Percentiles rank a stretch among this genome's conserved stretches.
Conservation (phyloP, 2,329 filamentous ascomycete genomes). For the Coniochaeta hoffmannii region DNA sequence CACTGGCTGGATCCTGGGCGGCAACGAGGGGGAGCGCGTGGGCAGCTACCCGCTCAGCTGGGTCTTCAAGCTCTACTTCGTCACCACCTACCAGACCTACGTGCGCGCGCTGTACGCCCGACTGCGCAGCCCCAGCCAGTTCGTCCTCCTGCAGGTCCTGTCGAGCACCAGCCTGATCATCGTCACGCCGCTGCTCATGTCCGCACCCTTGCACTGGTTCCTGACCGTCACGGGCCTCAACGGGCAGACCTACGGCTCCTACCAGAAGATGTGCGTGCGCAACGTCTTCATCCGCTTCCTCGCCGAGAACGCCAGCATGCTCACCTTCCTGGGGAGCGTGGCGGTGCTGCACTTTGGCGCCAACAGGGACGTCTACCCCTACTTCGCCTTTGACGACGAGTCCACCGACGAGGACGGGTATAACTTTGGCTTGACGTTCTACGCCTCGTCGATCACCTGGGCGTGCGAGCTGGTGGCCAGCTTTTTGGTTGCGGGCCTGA, state of each 20-base stretch:
- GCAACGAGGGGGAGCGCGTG: constrained; percentile 57
- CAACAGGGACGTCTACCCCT: constrained; percentile 63
- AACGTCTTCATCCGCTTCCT: constrained; percentile 62
- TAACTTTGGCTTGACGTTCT: constrained; percentile 57
- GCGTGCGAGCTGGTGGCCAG: constrained; percentile 58
- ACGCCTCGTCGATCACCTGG: constrained; percentile 58
- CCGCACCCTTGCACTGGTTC: constrained; percentile 46
- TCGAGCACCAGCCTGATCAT: constrained; percentile 57
- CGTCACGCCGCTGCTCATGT: constrained; percentile 58
- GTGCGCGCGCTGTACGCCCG: constrained; percentile 62
- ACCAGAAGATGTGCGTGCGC: constrained; percentile 58
- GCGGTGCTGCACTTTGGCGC: constrained; percentile 58
- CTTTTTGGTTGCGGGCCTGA: constrained; percentile 49
- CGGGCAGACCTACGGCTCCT: constrained; percentile 52
- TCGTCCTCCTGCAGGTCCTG: constrained; percentile 57
- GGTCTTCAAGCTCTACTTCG: constrained; percentile 65
- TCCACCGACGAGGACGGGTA: constrained; percentile 37
- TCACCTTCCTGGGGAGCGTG: constrained; percentile 59
- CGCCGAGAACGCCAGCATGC: constrained; percentile 61
- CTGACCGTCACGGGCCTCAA: constrained; percentile 48
- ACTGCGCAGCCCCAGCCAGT: constrained; percentile 57
- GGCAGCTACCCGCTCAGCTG: constrained; percentile 64
- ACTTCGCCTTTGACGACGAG: constrained; percentile 55
- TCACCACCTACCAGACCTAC: constrained; percentile 64
- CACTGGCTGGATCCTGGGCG: constrained; percentile 60